Base-by-base conservation (phyloP, 176 grass and related monocot genomes). In the Olyra latifolia region DNA sequence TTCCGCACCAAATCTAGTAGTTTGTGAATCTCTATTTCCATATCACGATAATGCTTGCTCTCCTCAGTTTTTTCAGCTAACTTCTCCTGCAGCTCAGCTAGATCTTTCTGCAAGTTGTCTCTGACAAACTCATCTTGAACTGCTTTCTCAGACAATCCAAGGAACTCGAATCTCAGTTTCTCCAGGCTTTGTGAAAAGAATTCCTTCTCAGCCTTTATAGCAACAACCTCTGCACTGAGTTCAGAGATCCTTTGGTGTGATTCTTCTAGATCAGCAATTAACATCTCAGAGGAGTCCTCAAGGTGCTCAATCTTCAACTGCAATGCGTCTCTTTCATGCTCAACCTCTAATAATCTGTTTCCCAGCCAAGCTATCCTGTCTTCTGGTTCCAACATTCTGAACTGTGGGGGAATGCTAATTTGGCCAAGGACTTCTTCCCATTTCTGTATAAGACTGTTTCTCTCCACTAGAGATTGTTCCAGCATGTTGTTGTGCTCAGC, bases 401-500 rank as follows among this genome's bases (percentile, higher is more conserved):
- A 78, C 68, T 93, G 96, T 75, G 78, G 55, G 3, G 96, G 96
- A 17, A 91, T 71, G 49, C 81, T 87, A 88, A 98, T 81, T 53
- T 81, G 77, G 55, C 74, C 89, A 60, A 98, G 86, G 77, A 91
- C 70, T 64, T 93, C 92, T 86, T 98, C 96, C 92, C 88, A 95
- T 88, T 93, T 98, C 72, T 87, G 77, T 77, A 98, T 82, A 91
- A 95, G 83, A 89, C 30, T 83, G 63, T 98, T 98, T 78, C 96
- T 95, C 70, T 95, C 92, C 63, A 89, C 66, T 77, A 98, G 84
- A 87, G 92, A 98, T 64, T 98, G 96, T 84, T 98, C 96, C 66
- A 98, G 86, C 86, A 98, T 98, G 82, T 86, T 91, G 72, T 95
- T 98, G 41, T 98, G 96, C 80, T 98, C 96, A 52, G 92, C 96